Base-by-base conservation (phyloP, 2,329 filamentous ascomycete species). In the Colletotrichum abscissum region DNA sequence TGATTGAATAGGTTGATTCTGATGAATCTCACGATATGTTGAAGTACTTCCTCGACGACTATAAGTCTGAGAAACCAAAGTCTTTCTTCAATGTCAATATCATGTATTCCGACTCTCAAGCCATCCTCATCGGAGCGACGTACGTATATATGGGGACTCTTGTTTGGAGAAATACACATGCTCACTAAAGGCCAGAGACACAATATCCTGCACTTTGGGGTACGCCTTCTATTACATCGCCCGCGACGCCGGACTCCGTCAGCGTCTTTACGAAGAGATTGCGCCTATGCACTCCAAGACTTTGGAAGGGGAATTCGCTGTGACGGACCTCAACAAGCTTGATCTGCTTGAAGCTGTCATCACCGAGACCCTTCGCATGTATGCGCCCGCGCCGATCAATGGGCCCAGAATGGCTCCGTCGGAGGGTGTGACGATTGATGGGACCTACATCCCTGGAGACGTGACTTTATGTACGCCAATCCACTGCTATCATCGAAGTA, bases 331-430 rank as follows among this genome's bases (percentile, higher is more conserved):
- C 11, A 49, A 57, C 11, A 70, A 72, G 7, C 59, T 76, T 6
- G 64, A 63, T 6, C 74, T 75, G 22, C 67, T 82, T 1, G 78
- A 77, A 11, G 79, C 79, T 0, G 62, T 80, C 11, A 79, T 81
- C 28, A 77, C 78, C 24, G 81, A 82, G 64, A 78, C 79, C 0
- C 69, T 82, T 33, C 75, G 81, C 1, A 59, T 81, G 9, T 67
- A 81, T n/a, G 77, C 75, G 7, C 78, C 80, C 0, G 75, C 78
- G 1, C 76, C 80, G 16, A 77, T 78, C 2, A 80, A 78, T 11
- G 80, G 76, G 1, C 70, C 76, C 19, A 76, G 78, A 5, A 57
- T 76, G 4, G 77, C 78, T 0, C 78, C 80, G 1, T 73, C 76
- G 2, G 73, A 75, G 26, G 81, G 80, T 1, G 68, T 81, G 1